phyloP scores from a whole-genome alignment of 2,329 filamentous ascomycete species.

The Pseudopithomyces maydicus region DNA sequence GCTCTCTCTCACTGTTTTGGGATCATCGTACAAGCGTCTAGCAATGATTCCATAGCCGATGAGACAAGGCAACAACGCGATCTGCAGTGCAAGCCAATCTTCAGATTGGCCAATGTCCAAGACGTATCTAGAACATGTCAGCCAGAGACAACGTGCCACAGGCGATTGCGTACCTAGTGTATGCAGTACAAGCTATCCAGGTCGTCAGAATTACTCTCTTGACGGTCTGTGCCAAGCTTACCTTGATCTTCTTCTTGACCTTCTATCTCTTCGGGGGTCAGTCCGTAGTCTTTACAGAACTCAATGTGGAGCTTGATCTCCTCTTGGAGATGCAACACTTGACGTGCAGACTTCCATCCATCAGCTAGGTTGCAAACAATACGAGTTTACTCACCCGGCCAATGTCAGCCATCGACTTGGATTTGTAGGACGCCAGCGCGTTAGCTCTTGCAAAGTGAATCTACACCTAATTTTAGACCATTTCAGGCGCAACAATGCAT shows the following conservation, averaged over 20 bases:
- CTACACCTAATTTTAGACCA: constrained; percentile 50
- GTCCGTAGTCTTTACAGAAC: constrained; percentile 82
- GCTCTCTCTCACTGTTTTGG: constrained; percentile 67
- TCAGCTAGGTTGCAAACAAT: background rate
- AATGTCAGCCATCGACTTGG: constrained; percentile 74
- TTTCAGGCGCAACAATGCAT: background rate
- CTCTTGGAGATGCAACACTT: constrained; percentile 75
- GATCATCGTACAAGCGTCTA: constrained; percentile 67
- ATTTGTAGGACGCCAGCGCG: constrained; percentile 84
- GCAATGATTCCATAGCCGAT: constrained; percentile 88
- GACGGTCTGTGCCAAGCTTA: constrained; percentile 34
- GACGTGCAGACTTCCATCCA: constrained; percentile 63
- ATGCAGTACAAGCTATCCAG: constrained; percentile 72
- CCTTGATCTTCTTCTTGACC: constrained; percentile 75
- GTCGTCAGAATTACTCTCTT: constrained; percentile 4
- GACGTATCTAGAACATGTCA: constrained; percentile 64
- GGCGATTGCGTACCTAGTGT: constrained; percentile 58
- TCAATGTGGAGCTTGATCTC: constrained; percentile 82
- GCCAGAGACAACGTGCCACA: background rate
- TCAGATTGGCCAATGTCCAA: constrained; percentile 86
- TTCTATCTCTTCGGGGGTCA: constrained; percentile 75
- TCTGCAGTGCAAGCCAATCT: constrained; percentile 85
- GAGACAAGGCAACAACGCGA: constrained; percentile 83
- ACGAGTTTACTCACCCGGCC: constrained; percentile 58
- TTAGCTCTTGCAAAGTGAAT: constrained; percentile 88